These are phyloP conservation scores for Buddleja alternifolia DNA, from an alignment of 257 asterid genomes.

Conservation along the genomic window DNA sequence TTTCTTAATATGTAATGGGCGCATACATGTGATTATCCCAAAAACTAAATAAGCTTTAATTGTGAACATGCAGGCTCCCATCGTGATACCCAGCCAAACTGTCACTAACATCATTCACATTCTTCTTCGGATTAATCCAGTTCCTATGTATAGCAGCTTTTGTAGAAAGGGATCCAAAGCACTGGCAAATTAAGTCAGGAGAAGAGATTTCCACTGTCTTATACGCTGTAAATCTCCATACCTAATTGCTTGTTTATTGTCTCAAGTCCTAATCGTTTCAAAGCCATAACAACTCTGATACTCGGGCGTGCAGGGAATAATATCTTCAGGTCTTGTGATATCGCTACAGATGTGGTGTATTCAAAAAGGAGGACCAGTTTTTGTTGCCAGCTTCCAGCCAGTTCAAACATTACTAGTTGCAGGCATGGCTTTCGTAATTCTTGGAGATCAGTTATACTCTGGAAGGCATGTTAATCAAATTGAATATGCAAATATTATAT, in stretches of 20 bases:
- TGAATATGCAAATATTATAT: background rate
- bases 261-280: background rate
- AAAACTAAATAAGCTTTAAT: constrained; percentile 16
- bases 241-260: constrained; percentile 10
- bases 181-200: constrained; percentile 69
- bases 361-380: constrained; percentile 93
- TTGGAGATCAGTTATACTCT: constrained; percentile 70
- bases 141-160: constrained; percentile 82
- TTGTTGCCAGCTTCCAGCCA: constrained; percentile 88
- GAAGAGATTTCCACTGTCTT: constrained; percentile 73
- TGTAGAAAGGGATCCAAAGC: constrained; percentile 63
- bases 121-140: constrained; percentile 81
- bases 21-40: no score
- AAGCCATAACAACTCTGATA: no score
- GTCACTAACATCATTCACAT: constrained; percentile 80
- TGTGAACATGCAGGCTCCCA: constrained; percentile 65
- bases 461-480: constrained; percentile 64
- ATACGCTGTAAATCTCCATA: constrained; percentile 63
- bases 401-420: constrained; percentile 86
- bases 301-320: constrained; percentile 81
- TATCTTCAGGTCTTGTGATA: constrained; percentile 81
- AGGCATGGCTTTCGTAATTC: constrained; percentile 70
- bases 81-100: constrained; percentile 88
- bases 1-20: no score
- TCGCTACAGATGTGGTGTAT: constrained; percentile 90